Evolutionary conservation across 2,329 filamentous ascomycete species (phyloP), one percentile per base, ranked within the genome.

Genomic region (Apiospora aurea): DNA sequence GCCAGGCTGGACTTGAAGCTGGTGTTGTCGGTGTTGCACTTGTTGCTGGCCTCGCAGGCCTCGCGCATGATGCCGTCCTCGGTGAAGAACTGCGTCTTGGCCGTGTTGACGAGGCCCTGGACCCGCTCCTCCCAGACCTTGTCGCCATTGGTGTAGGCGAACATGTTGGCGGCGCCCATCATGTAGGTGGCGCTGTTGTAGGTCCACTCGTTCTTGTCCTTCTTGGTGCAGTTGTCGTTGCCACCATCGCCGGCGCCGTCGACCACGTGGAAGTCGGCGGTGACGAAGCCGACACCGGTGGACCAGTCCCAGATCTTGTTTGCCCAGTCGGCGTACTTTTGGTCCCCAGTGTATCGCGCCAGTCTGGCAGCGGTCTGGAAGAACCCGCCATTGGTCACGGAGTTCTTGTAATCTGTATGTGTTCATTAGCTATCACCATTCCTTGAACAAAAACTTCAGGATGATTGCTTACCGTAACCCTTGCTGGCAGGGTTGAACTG

Each of bases 251-350:
- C 78, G 14, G 82, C 79, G 57, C 83, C 83, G 72, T 85, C 83
- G 66, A 72, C 82, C 38, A 85, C 79, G 69, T 75, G 75, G 71
- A 76, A 82, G n/a, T 80, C 79, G 13, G 76, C 53, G 44, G 77
- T 78, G 71, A 85, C 80, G 61, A 87, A 76, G 2, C 82, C 82
- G 43, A 82, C 77, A n/a, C 75, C 71, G 11, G 77, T 73, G 2
- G 80, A 80, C 84, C 84, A 87, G 61, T 86, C 81, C 72, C 90
- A 92, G n/a, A 85, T 81, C 73, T 81, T 85, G 34, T 85, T 83
- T 0, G 88, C 88, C 88, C 87, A 90, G 4, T 88, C 83, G 10
- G 84, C 81, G 77, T 90, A 91, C 0, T 87, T 90, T 69, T 84
- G 73, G 75, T 91, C 90, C 29, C 85, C 83, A 1, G 89, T 91